Evolutionary conservation across 768 basidiomycete genomes (phyloP).

Genomic region (Pisolithus microcarpus): DNA sequence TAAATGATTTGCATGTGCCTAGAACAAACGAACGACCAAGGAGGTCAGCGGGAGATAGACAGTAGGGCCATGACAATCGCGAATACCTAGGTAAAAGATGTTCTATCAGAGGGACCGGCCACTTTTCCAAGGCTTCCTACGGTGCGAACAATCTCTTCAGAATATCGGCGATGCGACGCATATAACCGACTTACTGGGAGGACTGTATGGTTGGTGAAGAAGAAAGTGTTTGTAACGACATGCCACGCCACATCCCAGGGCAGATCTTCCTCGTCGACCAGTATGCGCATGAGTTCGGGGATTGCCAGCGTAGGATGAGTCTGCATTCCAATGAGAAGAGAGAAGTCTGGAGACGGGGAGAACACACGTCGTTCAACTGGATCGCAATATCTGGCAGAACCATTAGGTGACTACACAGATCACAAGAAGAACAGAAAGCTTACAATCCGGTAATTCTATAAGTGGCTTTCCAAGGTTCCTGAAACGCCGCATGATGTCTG

Average conservation of each 20-base stretch:
- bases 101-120: constrained; percentile 84
- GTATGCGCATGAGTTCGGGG: constrained; percentile 88
- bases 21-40: background rate
- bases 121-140: constrained; percentile 83
- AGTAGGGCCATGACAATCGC: constrained; percentile 3
- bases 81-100: constrained; percentile 70
- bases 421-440: constrained; percentile 12
- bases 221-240: constrained; percentile 85
- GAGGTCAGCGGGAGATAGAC: background rate
- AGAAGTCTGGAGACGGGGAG: background rate
- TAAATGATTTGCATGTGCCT: constrained; percentile 90
- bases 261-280: constrained; percentile 87
- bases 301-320: constrained; percentile 95
- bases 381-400: constrained; percentile 64
- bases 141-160: background rate
- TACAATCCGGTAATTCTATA: constrained; percentile 75
- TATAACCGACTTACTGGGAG: constrained; percentile 53
- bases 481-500: constrained; percentile 89
- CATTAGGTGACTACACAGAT: constrained; percentile 1
- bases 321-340: constrained; percentile 29
- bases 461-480: constrained; percentile 82
- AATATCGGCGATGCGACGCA: background rate
- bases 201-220: constrained; percentile 95
- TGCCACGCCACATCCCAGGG: constrained; percentile 81
- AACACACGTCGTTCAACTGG: constrained; percentile 83